A percentile compares a stretch with the other conserved stretches of the same genome.
phyloP scores from a whole-genome alignment of 257 asterid genomes.

The Osmanthus fragrans region DNA sequence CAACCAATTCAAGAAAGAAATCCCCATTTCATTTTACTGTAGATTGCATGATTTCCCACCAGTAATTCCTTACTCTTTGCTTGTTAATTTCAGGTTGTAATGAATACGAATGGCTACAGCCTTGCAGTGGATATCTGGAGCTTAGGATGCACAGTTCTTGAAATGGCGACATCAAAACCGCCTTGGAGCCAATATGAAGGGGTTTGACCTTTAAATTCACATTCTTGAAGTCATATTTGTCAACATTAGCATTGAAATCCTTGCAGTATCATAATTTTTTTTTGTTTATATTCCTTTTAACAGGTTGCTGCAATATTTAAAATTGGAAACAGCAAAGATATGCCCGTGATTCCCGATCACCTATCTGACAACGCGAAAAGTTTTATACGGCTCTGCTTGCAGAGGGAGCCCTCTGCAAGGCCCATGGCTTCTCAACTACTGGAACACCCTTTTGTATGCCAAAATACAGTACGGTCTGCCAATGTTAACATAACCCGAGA shows the following conservation, averaged over 20 bases:
- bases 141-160: conserved; percentile 95
- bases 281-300: conserved; percentile 12
- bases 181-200: conserved; percentile 94
- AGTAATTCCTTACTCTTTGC: conserved; percentile 4
- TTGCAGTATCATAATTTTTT: neutral
- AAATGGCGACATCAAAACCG: conserved; percentile 58
- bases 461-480: conserved; percentile 48
- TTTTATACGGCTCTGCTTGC: conserved; percentile 62
- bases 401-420: conserved; percentile 35
- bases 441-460: conserved; percentile 78
- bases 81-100: conserved; percentile 58
- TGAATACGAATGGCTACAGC: conserved; percentile 80
- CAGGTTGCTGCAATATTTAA: conserved; percentile 98
- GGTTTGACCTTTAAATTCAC: conserved; percentile 43
- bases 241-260: neutral
- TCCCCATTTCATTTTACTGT: neutral
- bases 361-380: conserved; percentile 72
- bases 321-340: conserved; percentile 92
- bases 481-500: conserved; percentile 63
- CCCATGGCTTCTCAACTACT: conserved; percentile 72
- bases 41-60: neutral
- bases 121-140: conserved; percentile 96
- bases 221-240: conserved; percentile 1
- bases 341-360: conserved; percentile 83
- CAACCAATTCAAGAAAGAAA: too few species aligned